A percentile compares a stretch with the other conserved stretches of the same genome.
phyloP scores from a whole-genome alignment of 2,329 filamentous ascomycete genomes.

The Fusarium verticillioides region DNA sequence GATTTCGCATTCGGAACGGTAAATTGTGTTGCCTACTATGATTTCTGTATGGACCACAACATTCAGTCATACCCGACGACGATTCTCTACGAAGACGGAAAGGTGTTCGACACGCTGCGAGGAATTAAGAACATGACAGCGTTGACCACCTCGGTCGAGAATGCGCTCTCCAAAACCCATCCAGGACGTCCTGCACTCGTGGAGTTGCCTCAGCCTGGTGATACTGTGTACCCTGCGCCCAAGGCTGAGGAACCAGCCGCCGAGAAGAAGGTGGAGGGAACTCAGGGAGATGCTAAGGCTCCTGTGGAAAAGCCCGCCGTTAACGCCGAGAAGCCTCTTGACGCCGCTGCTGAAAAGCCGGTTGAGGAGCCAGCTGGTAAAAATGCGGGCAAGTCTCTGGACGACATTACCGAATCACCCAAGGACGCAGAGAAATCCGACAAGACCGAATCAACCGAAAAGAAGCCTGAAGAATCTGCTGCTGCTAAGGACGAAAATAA shows the following conservation, averaged over 20 bases:
- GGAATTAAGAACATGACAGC: conserved; percentile 75
- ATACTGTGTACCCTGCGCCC: conserved; percentile 56
- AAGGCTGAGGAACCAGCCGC: conserved; percentile 17
- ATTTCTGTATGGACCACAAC: conserved; percentile 76
- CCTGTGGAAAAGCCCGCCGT: conserved; percentile 41
- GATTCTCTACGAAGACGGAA: conserved; percentile 81
- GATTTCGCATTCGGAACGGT: conserved; percentile 88
- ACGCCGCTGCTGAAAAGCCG: conserved; percentile 29
- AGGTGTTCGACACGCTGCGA: conserved; percentile 69
- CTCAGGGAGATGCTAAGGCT: conserved; percentile 49
- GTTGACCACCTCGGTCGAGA: conserved; percentile 79
- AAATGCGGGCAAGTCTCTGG: conserved; percentile 22
- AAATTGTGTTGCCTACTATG: conserved; percentile 86
- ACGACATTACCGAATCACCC: conserved; percentile 42
- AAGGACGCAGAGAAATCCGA: conserved; percentile 41
- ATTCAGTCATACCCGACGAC: conserved; percentile 81
- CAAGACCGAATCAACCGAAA: conserved; percentile 42
- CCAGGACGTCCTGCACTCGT: conserved; percentile 79
- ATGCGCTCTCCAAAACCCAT: conserved; percentile 78
- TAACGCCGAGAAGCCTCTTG: conserved; percentile 33
- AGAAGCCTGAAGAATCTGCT: conserved; percentile 35
- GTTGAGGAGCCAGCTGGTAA: conserved; percentile 31
- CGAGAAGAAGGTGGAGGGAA: conserved; percentile 34
- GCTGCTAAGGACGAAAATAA: conserved; percentile 45
- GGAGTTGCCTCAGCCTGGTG: conserved; percentile 78